Percentiles rank a stretch among this genome's conserved stretches.
Conservation (phyloP, 1,139 yeast genomes). For the Protomyces inundatus region DNA sequence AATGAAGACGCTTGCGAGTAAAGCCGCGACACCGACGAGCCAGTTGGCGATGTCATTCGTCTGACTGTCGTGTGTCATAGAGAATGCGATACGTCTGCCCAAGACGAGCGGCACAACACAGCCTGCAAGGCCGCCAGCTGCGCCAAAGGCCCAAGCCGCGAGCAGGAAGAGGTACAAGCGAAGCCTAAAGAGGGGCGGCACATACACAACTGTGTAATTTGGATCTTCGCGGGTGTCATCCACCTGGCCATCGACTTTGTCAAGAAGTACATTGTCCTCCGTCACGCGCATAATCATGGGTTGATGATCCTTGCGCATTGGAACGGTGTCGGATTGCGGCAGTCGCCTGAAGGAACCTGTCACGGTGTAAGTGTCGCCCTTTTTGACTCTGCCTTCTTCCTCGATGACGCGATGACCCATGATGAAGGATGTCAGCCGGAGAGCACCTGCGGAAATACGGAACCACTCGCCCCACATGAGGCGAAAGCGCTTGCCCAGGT, state of each 20-base stretch:
- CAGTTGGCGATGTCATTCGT: slow-evolving; percentile 10
- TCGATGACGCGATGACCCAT: slow-evolving; percentile 61
- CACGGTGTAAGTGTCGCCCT: slow-evolving; percentile 57
- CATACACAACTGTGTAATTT: slow-evolving; percentile 68
- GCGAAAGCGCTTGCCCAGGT: slow-evolving; percentile 30
- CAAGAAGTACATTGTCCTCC: slow-evolving; percentile 63
- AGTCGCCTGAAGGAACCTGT: slow-evolving; percentile 81
- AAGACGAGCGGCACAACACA: slow-evolving; percentile 6
- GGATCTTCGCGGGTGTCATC: slow-evolving; percentile 44
- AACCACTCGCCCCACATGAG: slow-evolving; percentile 62
- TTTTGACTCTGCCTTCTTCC: slow-evolving; percentile 46
- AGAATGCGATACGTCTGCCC: slow-evolving; percentile 2
- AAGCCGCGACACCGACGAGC: neutral
- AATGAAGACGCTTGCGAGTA: neutral
- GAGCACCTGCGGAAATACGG: slow-evolving; percentile 49
- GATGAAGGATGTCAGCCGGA: slow-evolving; percentile 75
- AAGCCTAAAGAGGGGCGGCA: slow-evolving; percentile 69
- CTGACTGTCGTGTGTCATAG: neutral
- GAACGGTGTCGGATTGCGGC: slow-evolving; percentile 73
- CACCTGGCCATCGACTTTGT: slow-evolving; percentile 42
- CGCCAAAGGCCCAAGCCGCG: slow-evolving; percentile 67
- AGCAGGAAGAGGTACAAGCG: slow-evolving; percentile 56
- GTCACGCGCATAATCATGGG: slow-evolving; percentile 76
- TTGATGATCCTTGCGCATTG: slow-evolving; percentile 50
- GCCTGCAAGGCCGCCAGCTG: slow-evolving; percentile 36